Base-by-base conservation (phyloP, 164 flowering plant genomes). In the Vitis rupestris region DNA sequence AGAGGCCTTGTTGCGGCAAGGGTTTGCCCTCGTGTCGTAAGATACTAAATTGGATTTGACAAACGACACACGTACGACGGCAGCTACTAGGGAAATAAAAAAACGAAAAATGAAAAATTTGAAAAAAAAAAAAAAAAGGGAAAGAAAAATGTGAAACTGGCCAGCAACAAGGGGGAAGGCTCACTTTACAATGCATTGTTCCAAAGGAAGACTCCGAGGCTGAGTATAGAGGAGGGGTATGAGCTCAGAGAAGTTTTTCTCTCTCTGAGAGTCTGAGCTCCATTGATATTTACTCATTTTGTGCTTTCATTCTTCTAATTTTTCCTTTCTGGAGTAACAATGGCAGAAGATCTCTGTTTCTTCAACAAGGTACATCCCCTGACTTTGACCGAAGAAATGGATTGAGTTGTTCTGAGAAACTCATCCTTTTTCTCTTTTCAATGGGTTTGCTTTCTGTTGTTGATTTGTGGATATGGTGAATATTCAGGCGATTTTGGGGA, bases 271-370 rank as follows among this genome's bases (percentile, higher is more conserved):
- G 27, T 23, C 27, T 23, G 27, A 37, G 44, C 44, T 37, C 44
- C 44, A 37, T 37, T 37, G 44, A 37, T 37, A 37, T 37, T 37
- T 37, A 37, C 44, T 2, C 44, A 37, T 37, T 37, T 6, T 56
- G 10, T 17, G 47, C 49, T 23, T 12, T 48, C 13, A 11, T 50
- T 30, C 62, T 30, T 54, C 4, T 55, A 44, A n/a, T 76, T 31
- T 19, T 8, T 30, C 44, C 14, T 60, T 68, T 50, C 58, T 70
- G 73, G 71, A 61, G 23, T 9, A 63, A 37, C 67, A 59, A 85
- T 83, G 87, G 85, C 82, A 3, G 86, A 80, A 50, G 77, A 67
- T 60, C 73, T 83, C 61, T 85, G 70, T 74, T 57, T 82, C 63
- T 56, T 80, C 64, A 73, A 69, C 71, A 83, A 85, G 86, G 89